A percentile compares a stretch with the other conserved stretches of the same genome.
phyloP scores from a whole-genome alignment of 83 land plant species.

The Larix sibirica region DNA sequence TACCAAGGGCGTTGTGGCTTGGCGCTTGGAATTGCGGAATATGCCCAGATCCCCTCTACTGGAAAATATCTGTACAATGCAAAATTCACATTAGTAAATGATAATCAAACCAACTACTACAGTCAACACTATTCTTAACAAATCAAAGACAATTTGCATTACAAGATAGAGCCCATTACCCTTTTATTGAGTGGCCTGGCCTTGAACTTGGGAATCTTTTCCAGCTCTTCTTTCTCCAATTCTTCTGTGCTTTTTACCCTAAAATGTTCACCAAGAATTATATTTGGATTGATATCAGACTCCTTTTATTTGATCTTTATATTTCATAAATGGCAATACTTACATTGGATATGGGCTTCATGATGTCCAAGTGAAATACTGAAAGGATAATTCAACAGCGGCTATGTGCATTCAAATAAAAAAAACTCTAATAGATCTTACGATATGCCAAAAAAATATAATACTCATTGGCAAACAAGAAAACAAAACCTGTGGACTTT shows the following conservation, averaged over 20 bases:
- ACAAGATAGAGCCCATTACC: conserved; percentile 32
- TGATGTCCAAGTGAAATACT: background rate
- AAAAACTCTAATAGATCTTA: too few species aligned
- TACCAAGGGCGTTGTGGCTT: conserved; percentile 53
- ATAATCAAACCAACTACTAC: background rate
- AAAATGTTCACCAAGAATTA: background rate
- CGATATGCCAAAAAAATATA: too few species aligned
- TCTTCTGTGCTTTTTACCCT: conserved; percentile 76
- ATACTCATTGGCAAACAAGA: too few species aligned
- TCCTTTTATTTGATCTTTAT: background rate
- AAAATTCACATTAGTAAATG: background rate
- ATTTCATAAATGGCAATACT: background rate
- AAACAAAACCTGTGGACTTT: too few species aligned
- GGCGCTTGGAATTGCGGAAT: conserved; percentile 49
- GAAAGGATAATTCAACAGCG: too few species aligned
- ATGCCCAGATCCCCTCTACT: conserved; percentile 77
- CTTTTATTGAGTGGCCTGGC: conserved; percentile 89
- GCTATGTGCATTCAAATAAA: too few species aligned
- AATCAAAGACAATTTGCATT: background rate
- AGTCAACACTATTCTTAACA: too few species aligned
- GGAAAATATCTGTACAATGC: conserved; percentile 62
- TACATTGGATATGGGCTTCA: background rate
- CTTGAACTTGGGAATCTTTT: conserved; percentile 82
- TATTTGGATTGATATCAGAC: background rate
- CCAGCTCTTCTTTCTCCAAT: conserved; percentile 81